Evolutionary conservation across 2,329 filamentous ascomycete species (phyloP).

Genomic region (Elsinoe fawcettii): DNA sequence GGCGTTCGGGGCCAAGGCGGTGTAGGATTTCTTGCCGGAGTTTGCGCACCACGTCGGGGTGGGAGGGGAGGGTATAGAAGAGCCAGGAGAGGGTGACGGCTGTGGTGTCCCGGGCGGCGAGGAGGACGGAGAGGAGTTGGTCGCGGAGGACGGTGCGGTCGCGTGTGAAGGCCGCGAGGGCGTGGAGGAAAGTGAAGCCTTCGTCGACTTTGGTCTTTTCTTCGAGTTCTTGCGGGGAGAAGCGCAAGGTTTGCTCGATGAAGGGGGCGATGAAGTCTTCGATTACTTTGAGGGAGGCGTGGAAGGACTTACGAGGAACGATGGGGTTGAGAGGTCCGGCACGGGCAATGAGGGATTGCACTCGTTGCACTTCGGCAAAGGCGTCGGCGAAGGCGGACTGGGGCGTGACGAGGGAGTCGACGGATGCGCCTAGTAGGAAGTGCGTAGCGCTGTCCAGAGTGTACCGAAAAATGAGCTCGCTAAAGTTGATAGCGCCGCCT

Average conservation of each 20-base stretch:
- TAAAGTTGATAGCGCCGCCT: constrained; percentile 57
- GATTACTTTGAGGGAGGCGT: constrained; percentile 56
- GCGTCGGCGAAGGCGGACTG: constrained; percentile 67
- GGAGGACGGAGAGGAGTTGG: constrained; percentile 72
- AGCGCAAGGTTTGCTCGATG: constrained; percentile 63
- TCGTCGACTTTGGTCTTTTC: constrained; percentile 63
- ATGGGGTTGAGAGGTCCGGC: constrained; percentile 55
- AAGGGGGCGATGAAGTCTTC: constrained; percentile 70
- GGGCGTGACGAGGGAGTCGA: constrained; percentile 52
- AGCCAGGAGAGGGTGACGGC: constrained; percentile 73
- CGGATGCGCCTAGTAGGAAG: constrained; percentile 72
- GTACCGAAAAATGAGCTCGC: constrained; percentile 73
- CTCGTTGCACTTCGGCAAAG: constrained; percentile 69
- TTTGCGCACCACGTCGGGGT: constrained; percentile 59
- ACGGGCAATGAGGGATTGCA: constrained; percentile 61
- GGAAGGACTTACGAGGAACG: constrained; percentile 59
- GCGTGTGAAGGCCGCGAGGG: constrained; percentile 71
- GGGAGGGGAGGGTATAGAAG: constrained; percentile 70
- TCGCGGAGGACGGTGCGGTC: constrained; percentile 63
- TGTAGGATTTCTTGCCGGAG: constrained; percentile 66
- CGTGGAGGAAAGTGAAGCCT: constrained; percentile 78
- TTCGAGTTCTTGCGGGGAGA: constrained; percentile 64
- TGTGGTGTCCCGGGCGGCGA: constrained; percentile 83
- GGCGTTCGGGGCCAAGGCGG: constrained; percentile 54
- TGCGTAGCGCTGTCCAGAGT: constrained; percentile 81